phyloP scores from a whole-genome alignment of 345 rosid genomes.

The Pistacia vera region DNA sequence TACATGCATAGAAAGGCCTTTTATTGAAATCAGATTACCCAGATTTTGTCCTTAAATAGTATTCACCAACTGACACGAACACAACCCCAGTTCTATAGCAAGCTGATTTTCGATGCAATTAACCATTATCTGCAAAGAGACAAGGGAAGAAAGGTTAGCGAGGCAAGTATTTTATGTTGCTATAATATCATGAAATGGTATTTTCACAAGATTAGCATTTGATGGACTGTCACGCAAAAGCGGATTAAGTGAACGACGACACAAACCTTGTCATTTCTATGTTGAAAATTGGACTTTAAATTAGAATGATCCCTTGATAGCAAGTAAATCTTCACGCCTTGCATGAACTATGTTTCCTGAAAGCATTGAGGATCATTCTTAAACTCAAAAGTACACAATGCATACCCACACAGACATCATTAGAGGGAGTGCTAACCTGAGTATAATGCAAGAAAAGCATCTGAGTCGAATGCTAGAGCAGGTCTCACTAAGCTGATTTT shows the following conservation, averaged over 20 bases:
- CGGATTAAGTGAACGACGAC: background rate
- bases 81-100: slow-evolving; percentile 43
- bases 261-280: slow-evolving; percentile 71
- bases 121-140: slow-evolving; percentile 49
- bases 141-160: background rate
- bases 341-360: slow-evolving; percentile 61
- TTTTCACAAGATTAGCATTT: too few species aligned
- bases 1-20: too few species aligned
- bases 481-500: slow-evolving; percentile 69
- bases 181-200: background rate
- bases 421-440: slow-evolving; percentile 41
- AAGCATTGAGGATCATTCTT: slow-evolving; percentile 19
- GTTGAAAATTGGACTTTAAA: slow-evolving; percentile 78
- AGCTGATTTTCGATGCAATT: slow-evolving; percentile 62
- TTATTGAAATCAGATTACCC: slow-evolving; percentile 1
- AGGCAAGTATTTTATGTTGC: background rate
- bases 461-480: slow-evolving; percentile 49
- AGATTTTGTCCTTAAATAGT: slow-evolving; percentile 26
- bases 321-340: slow-evolving; percentile 60
- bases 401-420: background rate
- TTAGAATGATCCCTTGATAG: slow-evolving; percentile 68
- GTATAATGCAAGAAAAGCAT: slow-evolving; percentile 57
- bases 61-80: slow-evolving; percentile 61
- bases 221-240: background rate
- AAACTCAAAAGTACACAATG: too few species aligned